These are phyloP conservation scores for Nigrospora osmanthi DNA, from an alignment of 2,329 filamentous ascomycete species.

Conservation along the genomic window DNA sequence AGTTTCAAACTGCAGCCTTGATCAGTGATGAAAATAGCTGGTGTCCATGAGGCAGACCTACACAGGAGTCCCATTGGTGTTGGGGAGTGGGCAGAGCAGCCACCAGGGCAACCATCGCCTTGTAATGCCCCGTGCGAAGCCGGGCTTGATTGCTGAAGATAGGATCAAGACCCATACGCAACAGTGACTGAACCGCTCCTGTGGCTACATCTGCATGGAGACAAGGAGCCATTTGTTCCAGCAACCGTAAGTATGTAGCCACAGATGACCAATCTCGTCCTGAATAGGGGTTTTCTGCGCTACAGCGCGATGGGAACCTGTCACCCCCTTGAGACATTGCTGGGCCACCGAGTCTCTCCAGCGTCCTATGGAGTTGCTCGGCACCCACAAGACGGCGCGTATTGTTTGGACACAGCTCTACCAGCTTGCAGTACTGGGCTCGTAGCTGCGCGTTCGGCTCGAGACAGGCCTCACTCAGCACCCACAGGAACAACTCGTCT, in stretches of 20 bases:
- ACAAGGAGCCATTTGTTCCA: slow-evolving; percentile 27
- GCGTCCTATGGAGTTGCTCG: slow-evolving; percentile 40
- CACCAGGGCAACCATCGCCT: slow-evolving; percentile 34
- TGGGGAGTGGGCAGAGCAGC: slow-evolving; percentile 26
- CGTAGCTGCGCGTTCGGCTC: slow-evolving; percentile 49
- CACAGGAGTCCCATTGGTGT: slow-evolving; percentile 31
- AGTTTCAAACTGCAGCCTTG: slow-evolving; percentile 35
- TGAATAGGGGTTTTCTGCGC: slow-evolving; percentile 18
- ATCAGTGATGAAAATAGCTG: neutral
- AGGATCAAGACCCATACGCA: slow-evolving; percentile 48
- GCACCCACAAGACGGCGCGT: slow-evolving; percentile 35
- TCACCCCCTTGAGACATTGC: slow-evolving; percentile 29
- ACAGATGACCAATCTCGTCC: slow-evolving; percentile 39
- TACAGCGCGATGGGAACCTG: slow-evolving; percentile 14
- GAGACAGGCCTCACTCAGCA: slow-evolving; percentile 49
- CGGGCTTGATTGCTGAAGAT: slow-evolving; percentile 23
- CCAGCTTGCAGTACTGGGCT: slow-evolving; percentile 51
- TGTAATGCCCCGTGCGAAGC: slow-evolving; percentile 15
- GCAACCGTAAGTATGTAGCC: slow-evolving; percentile 31
- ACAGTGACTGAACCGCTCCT: slow-evolving; percentile 36
- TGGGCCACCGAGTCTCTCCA: slow-evolving; percentile 50
- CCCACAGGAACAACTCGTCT: slow-evolving; percentile 59
- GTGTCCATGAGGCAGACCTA: slow-evolving; percentile 20
- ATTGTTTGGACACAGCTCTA: slow-evolving; percentile 35
- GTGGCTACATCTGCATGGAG: slow-evolving; percentile 25